These are phyloP conservation scores for Zizania palustris DNA, from an alignment of 202 grass and related monocot species.

Conservation along the genomic window DNA sequence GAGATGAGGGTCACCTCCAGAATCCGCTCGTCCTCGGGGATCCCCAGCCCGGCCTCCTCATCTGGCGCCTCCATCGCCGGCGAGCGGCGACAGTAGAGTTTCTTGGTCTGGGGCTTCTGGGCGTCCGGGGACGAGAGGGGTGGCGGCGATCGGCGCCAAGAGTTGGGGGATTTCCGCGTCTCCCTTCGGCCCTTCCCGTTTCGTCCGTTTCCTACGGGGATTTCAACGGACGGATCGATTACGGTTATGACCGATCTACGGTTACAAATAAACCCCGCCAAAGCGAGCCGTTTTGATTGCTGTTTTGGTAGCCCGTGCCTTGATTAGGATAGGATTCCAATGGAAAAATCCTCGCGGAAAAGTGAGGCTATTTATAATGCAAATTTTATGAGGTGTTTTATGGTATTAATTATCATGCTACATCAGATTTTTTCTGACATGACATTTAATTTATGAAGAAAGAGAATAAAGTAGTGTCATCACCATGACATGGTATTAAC, in stretches of 20 bases:
- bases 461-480: no score
- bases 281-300: neutral
- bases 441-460: no score
- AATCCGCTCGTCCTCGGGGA: conserved; percentile 47
- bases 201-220: neutral
- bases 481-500: no score
- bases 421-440: no score
- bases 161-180: neutral
- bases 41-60: conserved; percentile 43
- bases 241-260: conserved; percentile 9
- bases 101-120: neutral
- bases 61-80: conserved; percentile 61
- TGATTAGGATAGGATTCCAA: no score
- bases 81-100: conserved; percentile 42
- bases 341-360: no score
- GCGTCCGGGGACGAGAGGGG: neutral
- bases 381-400: no score
- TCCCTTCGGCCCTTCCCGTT: neutral
- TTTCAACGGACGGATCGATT: conserved; percentile 43
- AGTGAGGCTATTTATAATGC: no score
- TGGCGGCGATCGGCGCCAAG: neutral
- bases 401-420: no score
- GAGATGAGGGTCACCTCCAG: conserved; percentile 93
- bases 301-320: neutral
- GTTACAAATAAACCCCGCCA: conserved; percentile 17